Base-by-base conservation (phyloP, 2,329 filamentous ascomycete species). In the Coniella vitis region DNA sequence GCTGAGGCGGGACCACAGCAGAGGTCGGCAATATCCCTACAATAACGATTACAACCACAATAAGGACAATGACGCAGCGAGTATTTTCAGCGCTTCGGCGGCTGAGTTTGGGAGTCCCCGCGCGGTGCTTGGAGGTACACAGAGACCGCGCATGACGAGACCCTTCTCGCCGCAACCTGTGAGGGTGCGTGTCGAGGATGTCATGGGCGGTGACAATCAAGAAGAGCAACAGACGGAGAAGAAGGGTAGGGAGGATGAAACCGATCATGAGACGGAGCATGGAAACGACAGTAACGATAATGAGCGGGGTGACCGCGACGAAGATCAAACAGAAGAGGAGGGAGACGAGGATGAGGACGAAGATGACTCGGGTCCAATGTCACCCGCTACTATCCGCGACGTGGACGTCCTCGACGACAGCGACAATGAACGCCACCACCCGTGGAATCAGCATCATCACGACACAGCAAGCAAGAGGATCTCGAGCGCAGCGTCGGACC, bases 91-190 rank as follows among this genome's bases (percentile, higher is more conserved):
- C 3, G 25, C 25, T 5, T 29, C 25, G 25, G 25, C 25, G 25
- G 25, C 25, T 29, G 25, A 29, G 25, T 29, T 29, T 29, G 25
- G 25, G 25, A 29, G 25, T 29, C 25, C 25, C 25, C 17, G 21
- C 21, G 48, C 43, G 7, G 51, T 48, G 32, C 75, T 78, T 56
- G 76, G 75, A 10, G 75, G 79, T 40, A 69, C 76, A 55, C 78
- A 76, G 61, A 69, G 72, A 43, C 69, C 75, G 13, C 66, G 79
- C 14, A 75, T 73, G 14, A 72, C 75, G 16, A 62, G 80, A 29
- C 79, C 79, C 0, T 84, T 84, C 56, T 81, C 77, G 14, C 81
- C 81, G 2, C 76, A 78, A 57, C 79, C 63, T 7, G 50, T 66
- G 29, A 51, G 55, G 9, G 56, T 67, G 10, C 63, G 63, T 49